Base-by-base conservation (phyloP, 345 rosid species). In the Lepidium didymum region DNA sequence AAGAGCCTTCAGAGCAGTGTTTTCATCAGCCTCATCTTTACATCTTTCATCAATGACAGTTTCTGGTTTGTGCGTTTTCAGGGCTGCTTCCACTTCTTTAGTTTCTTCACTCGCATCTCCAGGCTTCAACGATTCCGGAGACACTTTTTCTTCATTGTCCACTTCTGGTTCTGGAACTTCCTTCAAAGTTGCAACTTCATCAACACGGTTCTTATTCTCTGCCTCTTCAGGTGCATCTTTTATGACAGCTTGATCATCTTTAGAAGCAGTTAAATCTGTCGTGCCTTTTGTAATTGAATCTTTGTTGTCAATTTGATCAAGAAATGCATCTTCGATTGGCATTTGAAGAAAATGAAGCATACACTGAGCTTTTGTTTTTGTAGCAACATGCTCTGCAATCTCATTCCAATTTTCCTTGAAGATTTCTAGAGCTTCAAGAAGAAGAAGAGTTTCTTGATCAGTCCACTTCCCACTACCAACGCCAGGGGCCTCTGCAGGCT, bases 301-400 rank as follows among this genome's bases (percentile, higher is more conserved):
- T 56, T 57, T 71, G 64, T 78, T 72, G 71, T 71, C 86, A 60
- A 64, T 79, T 64, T 51, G 58, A 50, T 91, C 85, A 68, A 83
- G 75, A 83, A 94, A 89, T 11, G 71, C 71, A 85, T 91, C 99
- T 81, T 86, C 96, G 63, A 91, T 89, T 40, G 99, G 99, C 97
- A 95, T 91, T 77, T 91, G 96, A 71, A 95, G 81, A 79, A 95
- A 95, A 79, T 95, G 98, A 80, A 95, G 83, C 70, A 95, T 95
- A 76, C 99, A 95, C 66, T 95, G 96, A 78, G 92, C 92, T 81
- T 86, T 91, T 10, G 99, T 86, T 78, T 95, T 95, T 4, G 99
- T 91, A 53, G 96, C 98, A 75, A 95, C 99, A 81, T 95, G 99
- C 76, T 95, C 99, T 35, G 98, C 99, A 78, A 95, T 95, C 84